Conservation (phyloP, 2,329 filamentous ascomycete species). For the Seiridium unicorne region DNA sequence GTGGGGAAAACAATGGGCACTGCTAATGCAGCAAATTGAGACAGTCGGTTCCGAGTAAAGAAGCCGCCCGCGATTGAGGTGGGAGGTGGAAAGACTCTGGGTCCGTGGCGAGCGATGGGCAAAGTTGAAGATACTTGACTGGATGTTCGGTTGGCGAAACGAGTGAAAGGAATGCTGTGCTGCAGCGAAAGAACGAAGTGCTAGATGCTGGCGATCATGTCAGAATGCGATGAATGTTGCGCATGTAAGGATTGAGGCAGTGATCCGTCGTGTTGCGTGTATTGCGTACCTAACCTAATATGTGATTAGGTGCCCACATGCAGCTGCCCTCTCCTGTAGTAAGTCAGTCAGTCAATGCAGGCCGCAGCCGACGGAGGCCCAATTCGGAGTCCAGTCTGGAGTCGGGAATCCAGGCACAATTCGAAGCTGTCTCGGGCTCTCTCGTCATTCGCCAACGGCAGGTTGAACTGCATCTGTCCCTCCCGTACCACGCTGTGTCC, state of each 20-base stretch:
- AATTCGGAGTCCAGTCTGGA: too few species aligned
- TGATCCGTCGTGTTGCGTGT: not conserved
- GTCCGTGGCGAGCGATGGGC: not conserved
- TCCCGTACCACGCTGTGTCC: too few species aligned
- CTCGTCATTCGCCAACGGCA: not conserved
- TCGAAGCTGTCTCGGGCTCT: not conserved
- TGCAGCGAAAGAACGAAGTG: not conserved
- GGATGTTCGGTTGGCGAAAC: not conserved
- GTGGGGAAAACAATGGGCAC: slow-evolving; percentile 2
- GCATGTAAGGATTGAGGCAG: not conserved
- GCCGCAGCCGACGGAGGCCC: too few species aligned
- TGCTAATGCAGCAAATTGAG: slow-evolving; percentile 3
- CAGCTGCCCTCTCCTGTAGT: not conserved
- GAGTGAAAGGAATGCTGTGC: not conserved
- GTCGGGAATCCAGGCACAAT: not conserved
- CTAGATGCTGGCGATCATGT: not conserved
- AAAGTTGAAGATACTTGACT: not conserved
- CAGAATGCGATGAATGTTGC: not conserved
- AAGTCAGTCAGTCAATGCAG: too few species aligned
- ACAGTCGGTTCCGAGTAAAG: slow-evolving; percentile 2
- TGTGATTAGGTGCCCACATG: not conserved
- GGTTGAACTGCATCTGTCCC: not conserved
- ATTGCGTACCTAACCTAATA: not conserved
- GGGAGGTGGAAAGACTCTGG: not conserved
- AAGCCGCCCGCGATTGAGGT: not conserved